Percentiles rank a stretch among this genome's conserved stretches.
These are phyloP conservation scores for Lasiodiplodia citricola DNA, from an alignment of 2,329 filamentous ascomycete species.

Conservation along the genomic window DNA sequence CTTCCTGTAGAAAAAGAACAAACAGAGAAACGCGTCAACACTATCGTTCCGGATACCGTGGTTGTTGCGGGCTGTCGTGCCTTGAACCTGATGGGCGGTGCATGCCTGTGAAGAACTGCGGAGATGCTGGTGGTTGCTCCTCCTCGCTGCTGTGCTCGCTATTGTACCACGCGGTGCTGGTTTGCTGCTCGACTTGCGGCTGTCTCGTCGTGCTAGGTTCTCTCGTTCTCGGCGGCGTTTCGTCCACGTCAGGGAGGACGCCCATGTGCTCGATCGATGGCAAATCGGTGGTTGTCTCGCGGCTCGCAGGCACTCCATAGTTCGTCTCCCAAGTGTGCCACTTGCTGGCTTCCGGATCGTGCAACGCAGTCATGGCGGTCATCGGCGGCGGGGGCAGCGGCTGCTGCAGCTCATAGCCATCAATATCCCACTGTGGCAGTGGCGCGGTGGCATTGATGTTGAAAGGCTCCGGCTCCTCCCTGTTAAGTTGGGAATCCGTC, in stretches of 20 bases:
- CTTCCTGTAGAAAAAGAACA: slow-evolving; percentile 4
- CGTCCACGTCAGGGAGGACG: slow-evolving; percentile 2
- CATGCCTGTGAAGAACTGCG: neutral
- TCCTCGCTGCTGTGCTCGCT: slow-evolving; percentile 8
- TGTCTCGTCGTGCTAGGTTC: neutral
- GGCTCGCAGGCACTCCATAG: slow-evolving; percentile 2
- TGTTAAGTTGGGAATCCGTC: neutral
- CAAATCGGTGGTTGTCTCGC: neutral
- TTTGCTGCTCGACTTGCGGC: neutral
- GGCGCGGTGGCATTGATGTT: slow-evolving; percentile 12
- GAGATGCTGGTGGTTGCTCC: neutral
- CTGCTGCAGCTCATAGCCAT: slow-evolving; percentile 7
- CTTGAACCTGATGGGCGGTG: slow-evolving; percentile 15
- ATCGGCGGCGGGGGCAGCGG: slow-evolving; percentile 18
- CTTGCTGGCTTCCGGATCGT: slow-evolving; percentile 20
- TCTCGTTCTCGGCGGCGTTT: slow-evolving; percentile 2
- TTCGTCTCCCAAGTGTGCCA: slow-evolving; percentile 23
- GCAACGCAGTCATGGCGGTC: slow-evolving; percentile 12
- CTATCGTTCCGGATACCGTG: neutral
- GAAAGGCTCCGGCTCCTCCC: neutral
- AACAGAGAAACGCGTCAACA: neutral
- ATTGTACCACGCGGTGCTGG: slow-evolving; percentile 1
- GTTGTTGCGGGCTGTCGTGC: slow-evolving; percentile 18
- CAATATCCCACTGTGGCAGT: slow-evolving; percentile 1
- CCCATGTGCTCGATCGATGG: slow-evolving; percentile 8